Evolutionary conservation across 371 early-diverging fungal species (phyloP).

Genomic region (Dipsacomyces acuminosporus): DNA sequence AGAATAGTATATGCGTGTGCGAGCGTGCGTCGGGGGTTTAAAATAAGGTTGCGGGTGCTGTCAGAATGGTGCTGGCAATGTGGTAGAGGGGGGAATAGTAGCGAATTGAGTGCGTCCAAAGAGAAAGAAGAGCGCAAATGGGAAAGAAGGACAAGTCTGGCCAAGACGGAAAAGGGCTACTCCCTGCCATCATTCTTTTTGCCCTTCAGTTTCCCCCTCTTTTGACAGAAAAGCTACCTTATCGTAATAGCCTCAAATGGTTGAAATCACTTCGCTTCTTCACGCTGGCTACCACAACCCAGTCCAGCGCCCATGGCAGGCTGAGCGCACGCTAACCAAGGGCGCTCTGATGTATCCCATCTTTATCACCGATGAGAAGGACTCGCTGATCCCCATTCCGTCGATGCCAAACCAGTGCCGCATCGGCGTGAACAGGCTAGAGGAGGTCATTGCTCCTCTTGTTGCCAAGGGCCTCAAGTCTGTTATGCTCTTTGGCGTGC

Average conservation of each 20-base stretch:
- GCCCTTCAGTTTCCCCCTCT: no score
- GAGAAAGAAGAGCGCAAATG: no score
- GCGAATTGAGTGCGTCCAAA: no score
- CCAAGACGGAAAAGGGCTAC: no score
- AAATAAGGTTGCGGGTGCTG: no score
- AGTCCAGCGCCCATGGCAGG: slow-evolving; percentile 77
- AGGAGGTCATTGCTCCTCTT: slow-evolving; percentile 72
- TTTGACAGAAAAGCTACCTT: no score
- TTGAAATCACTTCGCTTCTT: slow-evolving; percentile 60
- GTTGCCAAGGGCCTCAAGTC: slow-evolving; percentile 79
- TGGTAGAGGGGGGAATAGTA: no score
- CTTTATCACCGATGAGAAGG: slow-evolving; percentile 80
- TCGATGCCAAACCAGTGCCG: slow-evolving; percentile 87
- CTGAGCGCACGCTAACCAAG: slow-evolving; percentile 61
- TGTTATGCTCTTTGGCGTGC: slow-evolving; percentile 94
- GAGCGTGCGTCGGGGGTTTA: no score
- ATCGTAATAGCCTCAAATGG: slow-evolving; percentile 19
- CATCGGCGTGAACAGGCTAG: slow-evolving; percentile 75
- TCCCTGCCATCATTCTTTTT: no score
- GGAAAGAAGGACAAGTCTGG: no score
- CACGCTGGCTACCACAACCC: slow-evolving; percentile 87
- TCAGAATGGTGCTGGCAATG: no score
- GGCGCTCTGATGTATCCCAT: slow-evolving; percentile 86
- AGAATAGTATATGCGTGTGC: no score
- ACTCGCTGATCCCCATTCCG: slow-evolving; percentile 68